Percentiles rank a stretch among this genome's conserved stretches.
phyloP scores from a whole-genome alignment of 192 early-diverging fungal genomes.

The Entomortierella lignicola region DNA sequence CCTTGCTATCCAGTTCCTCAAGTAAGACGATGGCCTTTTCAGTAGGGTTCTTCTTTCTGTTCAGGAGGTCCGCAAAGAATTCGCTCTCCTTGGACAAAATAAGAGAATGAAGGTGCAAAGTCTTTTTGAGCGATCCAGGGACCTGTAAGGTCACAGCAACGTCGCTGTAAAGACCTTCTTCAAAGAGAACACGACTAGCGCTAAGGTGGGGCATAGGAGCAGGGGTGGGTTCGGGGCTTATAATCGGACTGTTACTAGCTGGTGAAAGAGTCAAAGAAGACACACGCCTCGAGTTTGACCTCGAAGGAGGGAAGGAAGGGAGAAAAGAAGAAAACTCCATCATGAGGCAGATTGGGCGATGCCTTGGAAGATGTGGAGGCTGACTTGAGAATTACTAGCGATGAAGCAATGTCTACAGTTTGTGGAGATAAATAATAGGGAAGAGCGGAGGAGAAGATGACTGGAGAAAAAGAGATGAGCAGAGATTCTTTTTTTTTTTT shows the following conservation, averaged over 20 bases:
- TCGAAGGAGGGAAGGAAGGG: constrained; percentile 46
- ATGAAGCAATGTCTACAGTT: too few relatives aligned
- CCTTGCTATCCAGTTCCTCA: constrained; percentile 22
- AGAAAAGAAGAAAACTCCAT: constrained; percentile 47
- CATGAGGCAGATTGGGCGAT: not conserved
- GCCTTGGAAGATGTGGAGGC: not conserved
- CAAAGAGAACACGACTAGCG: constrained; percentile 48
- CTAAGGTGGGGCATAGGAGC: constrained; percentile 47
- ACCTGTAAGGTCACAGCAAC: constrained; percentile 28
- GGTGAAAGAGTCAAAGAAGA: constrained; percentile 33
- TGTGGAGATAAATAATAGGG: too few relatives aligned
- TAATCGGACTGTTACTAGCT: constrained; percentile 16
- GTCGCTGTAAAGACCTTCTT: constrained; percentile 51
- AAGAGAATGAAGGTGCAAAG: constrained; percentile 27
- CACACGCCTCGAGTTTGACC: constrained; percentile 42
- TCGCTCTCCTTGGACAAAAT: constrained; percentile 50
- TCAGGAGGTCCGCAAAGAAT: constrained; percentile 26
- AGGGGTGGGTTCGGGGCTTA: constrained; percentile 28
- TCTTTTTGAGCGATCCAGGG: constrained; percentile 38
- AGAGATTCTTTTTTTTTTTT: not conserved
- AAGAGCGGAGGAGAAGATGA: too few relatives aligned
- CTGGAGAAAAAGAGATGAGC: not conserved
- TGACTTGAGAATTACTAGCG: not conserved
- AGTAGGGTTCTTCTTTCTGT: constrained; percentile 21
- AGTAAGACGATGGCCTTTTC: constrained; percentile 33